phyloP scores from a whole-genome alignment of 1,284 basidiomycete species.

The Laetiporus sulphureus region DNA sequence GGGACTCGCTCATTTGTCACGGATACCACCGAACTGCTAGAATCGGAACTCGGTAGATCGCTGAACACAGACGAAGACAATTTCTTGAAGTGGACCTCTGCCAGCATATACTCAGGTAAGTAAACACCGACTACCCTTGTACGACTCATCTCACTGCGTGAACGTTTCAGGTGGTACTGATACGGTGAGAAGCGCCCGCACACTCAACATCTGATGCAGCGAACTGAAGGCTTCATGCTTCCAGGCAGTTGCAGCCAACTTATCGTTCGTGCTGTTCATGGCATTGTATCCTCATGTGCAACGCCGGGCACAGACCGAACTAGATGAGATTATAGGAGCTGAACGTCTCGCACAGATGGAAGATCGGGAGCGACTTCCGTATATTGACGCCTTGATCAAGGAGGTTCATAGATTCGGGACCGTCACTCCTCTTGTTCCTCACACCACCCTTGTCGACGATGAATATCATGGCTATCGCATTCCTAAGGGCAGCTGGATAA shows the following conservation, averaged over 20 bases:
- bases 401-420: slow-evolving; percentile 17
- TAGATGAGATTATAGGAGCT: slow-evolving; percentile 17
- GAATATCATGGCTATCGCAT: slow-evolving; percentile 10
- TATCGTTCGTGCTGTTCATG: slow-evolving; percentile 20
- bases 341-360: slow-evolving; percentile 18
- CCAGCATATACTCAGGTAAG: slow-evolving; percentile 4
- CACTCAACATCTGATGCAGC: not conserved
- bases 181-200: not conserved
- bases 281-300: slow-evolving; percentile 25
- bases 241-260: not conserved
- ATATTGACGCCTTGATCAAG: slow-evolving; percentile 22
- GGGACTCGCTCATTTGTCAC: slow-evolving; percentile 1
- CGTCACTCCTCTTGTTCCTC: slow-evolving; percentile 10
- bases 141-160: not conserved
- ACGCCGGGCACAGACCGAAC: slow-evolving; percentile 22
- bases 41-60: not conserved
- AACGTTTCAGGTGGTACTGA: not conserved
- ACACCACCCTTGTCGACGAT: slow-evolving; percentile 8
- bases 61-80: slow-evolving; percentile 1
- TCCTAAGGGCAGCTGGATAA: slow-evolving; percentile 10
- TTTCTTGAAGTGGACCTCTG: slow-evolving; percentile 5
- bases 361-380: slow-evolving; percentile 20
- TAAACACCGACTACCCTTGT: not conserved
- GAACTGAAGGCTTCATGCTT: not conserved
- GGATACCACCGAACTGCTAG: slow-evolving; percentile 1